phyloP scores from a whole-genome alignment of 805 yeast species.

The Saccharomycopsis sp. region DNA sequence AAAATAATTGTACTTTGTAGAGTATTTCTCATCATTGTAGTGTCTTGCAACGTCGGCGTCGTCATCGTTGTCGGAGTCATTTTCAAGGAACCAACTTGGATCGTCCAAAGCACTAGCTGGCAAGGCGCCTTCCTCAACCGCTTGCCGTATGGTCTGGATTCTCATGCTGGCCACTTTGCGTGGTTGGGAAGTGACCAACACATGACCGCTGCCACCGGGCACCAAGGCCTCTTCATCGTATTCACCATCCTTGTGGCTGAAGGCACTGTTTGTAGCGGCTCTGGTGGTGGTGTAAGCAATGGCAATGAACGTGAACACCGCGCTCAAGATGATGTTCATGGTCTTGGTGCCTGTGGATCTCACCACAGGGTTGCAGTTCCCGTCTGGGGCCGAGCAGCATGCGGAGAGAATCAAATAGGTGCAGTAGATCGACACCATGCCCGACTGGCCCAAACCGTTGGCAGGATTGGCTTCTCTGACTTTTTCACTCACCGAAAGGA shows the following conservation, averaged over 20 bases:
- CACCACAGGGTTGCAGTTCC: constrained; percentile 86
- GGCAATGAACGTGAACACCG: constrained; percentile 87
- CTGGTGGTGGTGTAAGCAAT: constrained; percentile 95
- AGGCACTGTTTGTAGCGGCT: constrained; percentile 79
- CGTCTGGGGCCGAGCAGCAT: constrained; percentile 95
- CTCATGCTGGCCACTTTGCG: constrained; percentile 63
- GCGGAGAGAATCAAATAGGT: constrained; percentile 88
- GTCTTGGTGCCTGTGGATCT: constrained; percentile 87
- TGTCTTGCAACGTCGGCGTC: constrained; percentile 32
- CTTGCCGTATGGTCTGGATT: constrained; percentile 81
- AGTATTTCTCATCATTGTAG: constrained; percentile 54
- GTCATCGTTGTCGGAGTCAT: constrained; percentile 30
- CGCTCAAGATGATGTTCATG: constrained; percentile 79
- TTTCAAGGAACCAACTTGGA: constrained; percentile 46
- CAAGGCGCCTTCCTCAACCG: constrained; percentile 91
- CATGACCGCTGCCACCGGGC: constrained; percentile 30
- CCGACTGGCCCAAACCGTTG: constrained; percentile 93
- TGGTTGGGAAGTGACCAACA: constrained; percentile 44
- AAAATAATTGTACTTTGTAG: constrained; percentile 75
- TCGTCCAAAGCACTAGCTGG: constrained; percentile 89
- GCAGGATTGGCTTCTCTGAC: constrained; percentile 90
- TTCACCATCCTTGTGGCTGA: constrained; percentile 33
- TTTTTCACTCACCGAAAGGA: constrained; percentile 65
- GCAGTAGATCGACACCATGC: constrained; percentile 91
- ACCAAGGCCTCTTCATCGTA: constrained; percentile 34